A percentile compares a stretch with the other conserved stretches of the same genome.
These are phyloP conservation scores for Saccharum hybrid DNA, from an alignment of 202 grass and related monocot genomes.

Conservation along the genomic window DNA sequence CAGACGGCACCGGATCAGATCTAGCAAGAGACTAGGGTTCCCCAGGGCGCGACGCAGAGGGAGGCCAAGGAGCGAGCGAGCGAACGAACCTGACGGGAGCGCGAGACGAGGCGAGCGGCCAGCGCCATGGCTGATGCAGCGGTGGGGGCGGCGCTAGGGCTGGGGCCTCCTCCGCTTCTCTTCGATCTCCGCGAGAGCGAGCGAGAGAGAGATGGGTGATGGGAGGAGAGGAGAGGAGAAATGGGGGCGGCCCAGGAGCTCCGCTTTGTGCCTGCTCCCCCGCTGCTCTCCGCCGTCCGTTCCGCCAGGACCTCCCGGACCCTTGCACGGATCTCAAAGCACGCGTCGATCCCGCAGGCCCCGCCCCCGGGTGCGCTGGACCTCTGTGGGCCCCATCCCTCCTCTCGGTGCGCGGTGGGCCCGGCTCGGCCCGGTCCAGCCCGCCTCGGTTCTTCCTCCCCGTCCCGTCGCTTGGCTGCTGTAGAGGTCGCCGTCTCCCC, in stretches of 20 bases:
- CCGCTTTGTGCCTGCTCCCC: constrained; percentile 41
- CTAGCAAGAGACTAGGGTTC: constrained; percentile 34
- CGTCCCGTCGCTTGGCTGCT: constrained; percentile 3
- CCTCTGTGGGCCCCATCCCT: neutral
- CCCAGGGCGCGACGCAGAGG: neutral
- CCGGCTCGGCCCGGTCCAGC: neutral
- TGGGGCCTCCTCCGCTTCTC: constrained; percentile 31
- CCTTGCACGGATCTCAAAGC: constrained; percentile 32
- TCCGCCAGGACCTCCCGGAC: neutral
- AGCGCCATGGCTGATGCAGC: constrained; percentile 67
- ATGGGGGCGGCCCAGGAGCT: constrained; percentile 49
- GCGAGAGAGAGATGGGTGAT: neutral
- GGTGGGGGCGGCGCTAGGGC: constrained; percentile 31
- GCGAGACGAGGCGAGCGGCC: constrained; percentile 71
- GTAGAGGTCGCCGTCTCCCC: neutral
- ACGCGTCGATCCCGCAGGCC: neutral
- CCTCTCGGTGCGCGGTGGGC: neutral
- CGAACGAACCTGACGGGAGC: constrained; percentile 69
- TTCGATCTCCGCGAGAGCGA: constrained; percentile 45
- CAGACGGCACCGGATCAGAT: constrained; percentile 39
- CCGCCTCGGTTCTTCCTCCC: constrained; percentile 37
- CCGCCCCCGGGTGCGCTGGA: neutral
- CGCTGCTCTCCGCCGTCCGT: constrained; percentile 43
- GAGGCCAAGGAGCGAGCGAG: neutral
- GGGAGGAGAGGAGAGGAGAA: constrained; percentile 23